A percentile compares a stretch with the other conserved stretches of the same genome.
Conservation (phyloP, 1,284 basidiomycete genomes). For the Papiliotrema flavescens region DNA sequence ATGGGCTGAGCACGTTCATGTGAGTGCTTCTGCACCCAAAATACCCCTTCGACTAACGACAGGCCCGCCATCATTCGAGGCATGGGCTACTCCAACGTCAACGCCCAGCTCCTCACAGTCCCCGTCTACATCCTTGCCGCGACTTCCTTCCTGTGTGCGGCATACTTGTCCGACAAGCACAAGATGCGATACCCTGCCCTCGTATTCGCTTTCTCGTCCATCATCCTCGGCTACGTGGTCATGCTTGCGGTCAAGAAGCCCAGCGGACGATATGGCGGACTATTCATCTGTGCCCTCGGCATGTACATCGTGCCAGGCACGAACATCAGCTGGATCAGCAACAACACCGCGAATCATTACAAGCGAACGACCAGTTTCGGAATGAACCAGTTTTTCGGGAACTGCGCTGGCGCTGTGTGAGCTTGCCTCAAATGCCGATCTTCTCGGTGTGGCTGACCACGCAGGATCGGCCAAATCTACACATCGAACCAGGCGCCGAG, state of each 20-base stretch:
- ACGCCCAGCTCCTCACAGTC: slow-evolving; percentile 29
- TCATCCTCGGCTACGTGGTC: neutral
- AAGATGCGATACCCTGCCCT: slow-evolving; percentile 18
- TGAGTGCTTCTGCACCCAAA: neutral
- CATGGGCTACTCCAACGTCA: slow-evolving; percentile 18
- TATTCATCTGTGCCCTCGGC: slow-evolving; percentile 11
- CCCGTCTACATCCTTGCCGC: slow-evolving; percentile 31
- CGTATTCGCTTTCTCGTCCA: slow-evolving; percentile 4
- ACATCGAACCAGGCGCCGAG: neutral
- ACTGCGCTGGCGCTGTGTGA: slow-evolving; percentile 1
- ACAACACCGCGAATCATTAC: slow-evolving; percentile 9
- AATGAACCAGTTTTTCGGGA: slow-evolving; percentile 12
- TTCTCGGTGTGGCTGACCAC: neutral
- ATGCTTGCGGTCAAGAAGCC: neutral
- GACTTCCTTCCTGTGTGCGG: slow-evolving; percentile 9
- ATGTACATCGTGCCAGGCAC: slow-evolving; percentile 12
- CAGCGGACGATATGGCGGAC: slow-evolving; percentile 11
- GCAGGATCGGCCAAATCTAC: neutral
- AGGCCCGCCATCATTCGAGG: slow-evolving; percentile 23
- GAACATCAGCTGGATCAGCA: slow-evolving; percentile 9
- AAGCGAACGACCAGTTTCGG: slow-evolving; percentile 12
- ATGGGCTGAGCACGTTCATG: slow-evolving; percentile 17
- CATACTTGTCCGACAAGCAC: slow-evolving; percentile 14
- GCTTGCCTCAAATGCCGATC: neutral
- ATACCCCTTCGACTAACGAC: neutral